Base-by-base conservation (phyloP, 1,139 yeast genomes). In the Lodderomyces theae region DNA sequence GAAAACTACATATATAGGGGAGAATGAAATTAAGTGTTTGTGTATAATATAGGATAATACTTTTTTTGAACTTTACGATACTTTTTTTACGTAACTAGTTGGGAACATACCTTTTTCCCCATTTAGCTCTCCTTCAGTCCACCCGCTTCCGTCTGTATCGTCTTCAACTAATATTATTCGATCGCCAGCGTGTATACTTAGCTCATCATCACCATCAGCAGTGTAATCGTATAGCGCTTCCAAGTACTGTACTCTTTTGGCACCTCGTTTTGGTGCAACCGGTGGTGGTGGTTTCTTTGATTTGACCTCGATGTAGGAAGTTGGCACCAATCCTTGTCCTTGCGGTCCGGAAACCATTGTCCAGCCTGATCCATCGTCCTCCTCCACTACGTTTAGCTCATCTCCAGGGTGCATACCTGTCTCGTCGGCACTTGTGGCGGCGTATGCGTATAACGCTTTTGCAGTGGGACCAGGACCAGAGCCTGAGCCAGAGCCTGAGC, bases 331-430 rank as follows among this genome's bases (percentile, higher is more conserved):
- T 0, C 99, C 99, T 9, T 60, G 56, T 46, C 50, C 84, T 70
- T 39, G 66, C 50, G 37, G 60, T 39, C 42, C 67, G 61, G 41
- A 62, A 48, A 52, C 83, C 77, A 51, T 64, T 1, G 96, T 83
- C 99, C 99, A 94, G 0, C 99, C 99, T 6, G 92, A 82, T 0
- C 97, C 97, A 51, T 86, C 92, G 58, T 92, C 97, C 3, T 66
- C 66, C 38, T 77, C 80, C 0, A 84, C 46, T 2, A 92, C 72
- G 4, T 63, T 64, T 30, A 90, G 62, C 4, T 63, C 56, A 36
- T 86, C 95, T 5, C 94, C 90, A 0, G 77, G 76, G 7, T 54
- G 47, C 2, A 92, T 64, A 2, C 79, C 61, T 1, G 81, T 64
- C 61, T 92, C 98, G 54, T 89, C 97, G 24, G 71, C 77, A 4